phyloP scores from a whole-genome alignment of 495 filamentous ascomycete genomes.

The Lineolata rhizophorae region DNA sequence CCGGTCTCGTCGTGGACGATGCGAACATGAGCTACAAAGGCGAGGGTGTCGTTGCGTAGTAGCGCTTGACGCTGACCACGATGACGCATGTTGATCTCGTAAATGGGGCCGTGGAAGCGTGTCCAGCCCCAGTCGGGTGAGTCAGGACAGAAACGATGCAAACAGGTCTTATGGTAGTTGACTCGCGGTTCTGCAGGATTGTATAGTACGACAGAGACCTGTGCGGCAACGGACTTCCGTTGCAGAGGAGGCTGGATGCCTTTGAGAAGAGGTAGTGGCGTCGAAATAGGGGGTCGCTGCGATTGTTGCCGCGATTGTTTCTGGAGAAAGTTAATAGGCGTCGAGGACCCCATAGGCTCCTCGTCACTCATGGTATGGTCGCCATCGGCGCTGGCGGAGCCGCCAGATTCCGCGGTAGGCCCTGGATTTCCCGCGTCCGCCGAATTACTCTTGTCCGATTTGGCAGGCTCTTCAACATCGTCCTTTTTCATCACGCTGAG shows the following conservation, averaged over 20 bases:
- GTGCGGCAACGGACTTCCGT: slow-evolving; percentile 26
- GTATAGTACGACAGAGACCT: slow-evolving; percentile 40
- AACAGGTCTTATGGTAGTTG: slow-evolving; percentile 30
- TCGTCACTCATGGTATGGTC: too few relatives aligned
- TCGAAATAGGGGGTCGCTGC: slow-evolving; percentile 1
- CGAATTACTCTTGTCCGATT: slow-evolving; percentile 5
- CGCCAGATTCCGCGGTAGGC: slow-evolving; percentile 1
- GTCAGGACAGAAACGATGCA: slow-evolving; percentile 35
- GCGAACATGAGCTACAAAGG: slow-evolving; percentile 42
- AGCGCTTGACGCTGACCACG: slow-evolving; percentile 37
- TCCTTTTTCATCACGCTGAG: slow-evolving; percentile 25
- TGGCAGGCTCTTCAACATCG: slow-evolving; percentile 19
- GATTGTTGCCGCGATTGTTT: background rate
- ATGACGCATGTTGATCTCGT: slow-evolving; percentile 33
- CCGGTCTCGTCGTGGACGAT: slow-evolving; percentile 38
- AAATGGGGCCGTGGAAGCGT: slow-evolving; percentile 38
- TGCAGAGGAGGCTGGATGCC: slow-evolving; percentile 4
- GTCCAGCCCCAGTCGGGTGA: slow-evolving; percentile 48
- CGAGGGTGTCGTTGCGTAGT: slow-evolving; percentile 38
- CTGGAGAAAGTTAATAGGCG: too few relatives aligned
- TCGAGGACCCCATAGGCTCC: too few relatives aligned
- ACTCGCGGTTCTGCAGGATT: slow-evolving; percentile 44
- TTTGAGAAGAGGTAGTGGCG: slow-evolving; percentile 14
- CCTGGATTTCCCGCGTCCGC: background rate
- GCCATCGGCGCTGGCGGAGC: too few relatives aligned